A percentile compares a stretch with the other conserved stretches of the same genome.
Evolutionary conservation across 805 yeast genomes (phyloP).

Genomic region (Candida incommunis): DNA sequence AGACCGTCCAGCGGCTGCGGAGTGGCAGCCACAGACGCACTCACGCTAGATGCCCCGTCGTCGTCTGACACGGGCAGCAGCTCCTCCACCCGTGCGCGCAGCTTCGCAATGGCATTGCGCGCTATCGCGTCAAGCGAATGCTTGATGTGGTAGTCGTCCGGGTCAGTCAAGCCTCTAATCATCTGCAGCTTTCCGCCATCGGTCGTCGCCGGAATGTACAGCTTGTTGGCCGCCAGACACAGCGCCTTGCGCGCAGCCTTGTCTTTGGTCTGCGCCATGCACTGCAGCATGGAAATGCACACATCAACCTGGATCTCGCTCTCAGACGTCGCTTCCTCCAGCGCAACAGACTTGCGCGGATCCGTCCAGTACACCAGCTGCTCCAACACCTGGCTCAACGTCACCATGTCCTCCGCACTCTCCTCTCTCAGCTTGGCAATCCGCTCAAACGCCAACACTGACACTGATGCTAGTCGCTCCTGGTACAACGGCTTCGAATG

Average conservation of each 20-base stretch:
- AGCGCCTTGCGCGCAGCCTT: neutral
- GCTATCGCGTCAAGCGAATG: neutral
- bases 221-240: neutral
- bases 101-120: neutral
- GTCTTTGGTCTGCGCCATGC: neutral
- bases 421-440: neutral
- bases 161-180: neutral
- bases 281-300: neutral
- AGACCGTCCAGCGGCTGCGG: neutral
- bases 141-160: neutral
- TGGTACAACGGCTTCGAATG: slow-evolving; percentile 66
- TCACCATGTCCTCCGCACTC: neutral
- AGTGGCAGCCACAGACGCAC: neutral
- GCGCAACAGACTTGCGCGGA: neutral
- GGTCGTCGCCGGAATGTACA: neutral
- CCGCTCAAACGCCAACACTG: neutral
- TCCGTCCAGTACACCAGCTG: slow-evolving; percentile 1
- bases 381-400: neutral
- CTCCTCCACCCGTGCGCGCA: neutral
- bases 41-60: neutral
- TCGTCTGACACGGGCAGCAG: neutral
- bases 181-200: neutral
- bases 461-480: slow-evolving; percentile 32
- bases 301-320: slow-evolving; percentile 1
- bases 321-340: neutral